Conservation (phyloP, 306 rosid genomes). For the Coriaria nepalensis region DNA sequence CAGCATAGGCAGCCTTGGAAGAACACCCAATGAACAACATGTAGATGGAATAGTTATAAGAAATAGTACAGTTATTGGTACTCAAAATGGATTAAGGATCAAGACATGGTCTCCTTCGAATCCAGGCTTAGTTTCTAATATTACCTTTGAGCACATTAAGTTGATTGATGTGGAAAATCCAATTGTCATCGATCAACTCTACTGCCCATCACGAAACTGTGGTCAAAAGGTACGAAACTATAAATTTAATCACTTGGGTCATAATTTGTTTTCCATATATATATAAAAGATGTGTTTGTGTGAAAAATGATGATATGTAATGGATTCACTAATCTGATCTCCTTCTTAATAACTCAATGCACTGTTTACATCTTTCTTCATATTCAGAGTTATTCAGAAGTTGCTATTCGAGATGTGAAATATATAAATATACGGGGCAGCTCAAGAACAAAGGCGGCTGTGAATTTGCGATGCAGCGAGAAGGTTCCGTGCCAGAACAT, state of each 20-base stretch:
- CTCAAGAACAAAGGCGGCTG: slow-evolving; percentile 13
- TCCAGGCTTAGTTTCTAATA: slow-evolving; percentile 7
- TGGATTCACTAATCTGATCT: no score
- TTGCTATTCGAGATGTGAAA: slow-evolving; percentile 15
- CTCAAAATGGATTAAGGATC: slow-evolving; percentile 25
- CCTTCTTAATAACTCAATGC: no score
- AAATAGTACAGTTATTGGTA: slow-evolving; percentile 14
- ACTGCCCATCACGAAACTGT: slow-evolving; percentile 16
- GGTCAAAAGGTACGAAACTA: neutral
- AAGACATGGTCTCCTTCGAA: slow-evolving; percentile 19
- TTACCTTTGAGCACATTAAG: slow-evolving; percentile 7
- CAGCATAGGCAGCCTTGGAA: slow-evolving; percentile 27
- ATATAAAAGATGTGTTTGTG: no score
- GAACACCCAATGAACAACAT: neutral
- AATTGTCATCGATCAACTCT: slow-evolving; percentile 30
- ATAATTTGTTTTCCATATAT: no score
- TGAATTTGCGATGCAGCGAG: slow-evolving; percentile 13
- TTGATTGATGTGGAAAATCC: slow-evolving; percentile 18
- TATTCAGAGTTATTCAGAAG: slow-evolving; percentile 6
- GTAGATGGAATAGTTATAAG: slow-evolving; percentile 1
- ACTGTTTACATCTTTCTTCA: no score
- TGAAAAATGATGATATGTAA: no score
- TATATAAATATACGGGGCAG: slow-evolving; percentile 17
- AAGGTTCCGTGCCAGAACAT: slow-evolving; percentile 14
- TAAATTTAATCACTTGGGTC: neutral